phyloP scores from a whole-genome alignment of 2,329 filamentous ascomycete genomes.

The Dichotomopilus funicola region DNA sequence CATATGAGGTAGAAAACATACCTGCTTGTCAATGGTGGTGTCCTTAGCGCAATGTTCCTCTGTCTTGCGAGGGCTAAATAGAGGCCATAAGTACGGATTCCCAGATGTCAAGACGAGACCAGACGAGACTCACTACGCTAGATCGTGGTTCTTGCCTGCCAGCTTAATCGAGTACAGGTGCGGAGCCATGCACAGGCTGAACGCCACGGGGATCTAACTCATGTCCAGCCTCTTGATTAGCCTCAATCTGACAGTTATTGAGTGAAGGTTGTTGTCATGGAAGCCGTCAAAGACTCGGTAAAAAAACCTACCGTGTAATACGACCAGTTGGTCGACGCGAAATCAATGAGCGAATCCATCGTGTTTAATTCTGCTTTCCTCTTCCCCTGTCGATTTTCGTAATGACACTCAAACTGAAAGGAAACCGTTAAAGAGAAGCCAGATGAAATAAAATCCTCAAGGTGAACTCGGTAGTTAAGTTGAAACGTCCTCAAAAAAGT shows the following conservation, averaged over 20 bases:
- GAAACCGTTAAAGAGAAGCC: too few relatives aligned
- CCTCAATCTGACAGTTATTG: conserved; percentile 11
- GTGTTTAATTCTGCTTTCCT: background rate
- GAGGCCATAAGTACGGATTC: background rate
- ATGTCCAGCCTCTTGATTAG: too few relatives aligned
- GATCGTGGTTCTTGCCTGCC: conserved; percentile 33
- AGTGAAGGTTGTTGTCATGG: background rate
- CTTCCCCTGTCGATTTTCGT: background rate
- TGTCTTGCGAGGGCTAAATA: conserved; percentile 32
- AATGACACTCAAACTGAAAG: too few relatives aligned
- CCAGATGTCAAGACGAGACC: background rate
- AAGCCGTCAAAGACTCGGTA: background rate
- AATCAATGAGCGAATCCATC: conserved; percentile 23
- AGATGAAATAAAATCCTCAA: too few relatives aligned
- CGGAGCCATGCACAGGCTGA: conserved; percentile 32
- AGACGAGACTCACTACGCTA: conserved; percentile 24
- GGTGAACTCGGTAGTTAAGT: too few relatives aligned
- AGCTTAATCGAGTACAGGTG: conserved; percentile 29
- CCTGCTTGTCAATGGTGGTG: conserved; percentile 27
- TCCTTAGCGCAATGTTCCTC: conserved; percentile 28
- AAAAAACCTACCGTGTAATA: conserved; percentile 23
- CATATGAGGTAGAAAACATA: conserved; percentile 10
- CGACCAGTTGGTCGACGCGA: conserved; percentile 23
- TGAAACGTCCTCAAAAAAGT: too few relatives aligned
- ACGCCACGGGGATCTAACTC: conserved; percentile 34